Evolutionary conservation across 306 rosid species (phyloP), one percentile per base, ranked within the genome.

Genomic region (Quercus suber): DNA sequence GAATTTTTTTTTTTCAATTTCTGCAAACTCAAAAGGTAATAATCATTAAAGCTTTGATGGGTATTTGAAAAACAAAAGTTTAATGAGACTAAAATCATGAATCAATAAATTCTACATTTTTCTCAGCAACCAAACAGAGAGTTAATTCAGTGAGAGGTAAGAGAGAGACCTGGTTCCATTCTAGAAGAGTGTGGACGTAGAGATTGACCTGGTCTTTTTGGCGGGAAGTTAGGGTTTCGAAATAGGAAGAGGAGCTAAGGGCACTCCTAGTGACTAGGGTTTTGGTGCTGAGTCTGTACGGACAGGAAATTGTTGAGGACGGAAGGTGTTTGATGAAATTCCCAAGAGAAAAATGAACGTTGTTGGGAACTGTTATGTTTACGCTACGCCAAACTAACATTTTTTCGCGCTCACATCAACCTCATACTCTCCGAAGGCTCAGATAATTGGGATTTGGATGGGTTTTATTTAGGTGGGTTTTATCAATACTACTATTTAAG

Each of bases 261-360:
- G 21, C 76, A 6, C 28, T 21, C 19, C 82, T 19, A 53, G 85
- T 77, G 56, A 82, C 49, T 14, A 84, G 15, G 74, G 81, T n/a
- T 81, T 64, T 79, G n/a, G 63, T 9, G 5, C 70, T 49, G 84
- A 81, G 28, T 65, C 76, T 81, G 84, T 31, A 37, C 3, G 82
- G 90, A 70, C 19, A 74, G 76, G 80, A 30, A 13, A 89, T 14
- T 1, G 78, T 92, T 13, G 68, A 43, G 4, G 76, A 45, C 56
- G 89, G 80, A 82, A 91, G 85, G 88, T 91, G 97, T 87, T 95
- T 90, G 97, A 89, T 60, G 83, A 80, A 91, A 90, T 89, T 92
- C 91, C 90, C 76, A 23, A 82, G 7, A 74, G 92, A 86, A 70
- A 89, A 80, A 13, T 82, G 83, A 31, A 78, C 60, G 71, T 73